A percentile compares a stretch with the other conserved stretches of the same genome.
These are phyloP conservation scores for Cladosporium sp. DNA, from an alignment of 2,329 filamentous ascomycete genomes.

Conservation along the genomic window DNA sequence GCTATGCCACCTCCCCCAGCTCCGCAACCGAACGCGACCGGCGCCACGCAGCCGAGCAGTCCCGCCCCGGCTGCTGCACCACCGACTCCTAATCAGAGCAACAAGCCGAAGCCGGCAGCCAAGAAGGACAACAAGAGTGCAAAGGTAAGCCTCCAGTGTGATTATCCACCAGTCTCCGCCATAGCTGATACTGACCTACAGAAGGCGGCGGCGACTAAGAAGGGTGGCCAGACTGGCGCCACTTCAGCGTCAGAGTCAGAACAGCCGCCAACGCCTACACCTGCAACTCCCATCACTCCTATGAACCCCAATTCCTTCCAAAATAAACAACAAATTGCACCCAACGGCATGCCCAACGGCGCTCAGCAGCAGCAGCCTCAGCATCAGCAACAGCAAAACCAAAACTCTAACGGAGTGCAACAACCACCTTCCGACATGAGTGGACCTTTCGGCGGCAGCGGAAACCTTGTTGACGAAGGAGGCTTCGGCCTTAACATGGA, in stretches of 20 bases:
- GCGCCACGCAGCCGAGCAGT: constrained; percentile 48
- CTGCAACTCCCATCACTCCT: constrained; percentile 51
- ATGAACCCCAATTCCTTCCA: constrained; percentile 43
- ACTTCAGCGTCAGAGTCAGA: constrained; percentile 46
- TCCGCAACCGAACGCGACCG: constrained; percentile 42
- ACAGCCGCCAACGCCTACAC: constrained; percentile 50
- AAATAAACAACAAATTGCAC: constrained; percentile 37
- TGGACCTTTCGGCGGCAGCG: constrained; percentile 37
- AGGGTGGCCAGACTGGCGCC: constrained; percentile 37
- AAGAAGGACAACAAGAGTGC: constrained; percentile 69
- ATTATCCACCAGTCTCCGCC: background rate
- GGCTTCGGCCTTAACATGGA: constrained; percentile 39
- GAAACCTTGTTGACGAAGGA: constrained; percentile 40
- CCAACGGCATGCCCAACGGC: constrained; percentile 28
- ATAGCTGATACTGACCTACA: constrained; percentile 18
- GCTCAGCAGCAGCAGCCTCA: constrained; percentile 28
- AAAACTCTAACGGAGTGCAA: constrained; percentile 23
- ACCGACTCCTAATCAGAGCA: constrained; percentile 71
- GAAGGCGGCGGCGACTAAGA: constrained; percentile 36
- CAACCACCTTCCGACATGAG: constrained; percentile 35
- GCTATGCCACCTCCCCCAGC: constrained; percentile 52
- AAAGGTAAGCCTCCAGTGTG: constrained; percentile 29
- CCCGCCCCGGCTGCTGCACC: constrained; percentile 58
- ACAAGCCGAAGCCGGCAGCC: constrained; percentile 69
- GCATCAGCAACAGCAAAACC: constrained; percentile 33